phyloP scores from a whole-genome alignment of 2,329 filamentous ascomycete genomes.

The Aspergillus quadricinctus region DNA sequence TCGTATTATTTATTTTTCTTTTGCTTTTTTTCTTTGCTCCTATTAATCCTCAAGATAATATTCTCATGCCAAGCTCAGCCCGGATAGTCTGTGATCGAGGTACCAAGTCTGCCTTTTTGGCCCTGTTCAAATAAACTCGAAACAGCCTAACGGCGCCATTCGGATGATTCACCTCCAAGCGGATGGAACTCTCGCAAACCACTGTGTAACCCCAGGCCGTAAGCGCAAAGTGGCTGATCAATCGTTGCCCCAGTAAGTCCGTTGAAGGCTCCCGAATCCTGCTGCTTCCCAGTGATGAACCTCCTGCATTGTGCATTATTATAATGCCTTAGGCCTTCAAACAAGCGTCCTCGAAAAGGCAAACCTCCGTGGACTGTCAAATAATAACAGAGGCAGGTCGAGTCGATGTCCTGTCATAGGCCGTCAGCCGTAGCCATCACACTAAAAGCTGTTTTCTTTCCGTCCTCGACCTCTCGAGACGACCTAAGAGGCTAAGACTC shows the following conservation, averaged over 20 bases:
- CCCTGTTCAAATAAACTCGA: slow-evolving; percentile 36
- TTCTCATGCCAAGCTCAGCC: slow-evolving; percentile 18
- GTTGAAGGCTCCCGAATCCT: slow-evolving; percentile 9
- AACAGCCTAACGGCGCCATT: slow-evolving; percentile 36
- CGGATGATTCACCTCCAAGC: slow-evolving; percentile 10
- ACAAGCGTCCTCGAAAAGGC: background rate
- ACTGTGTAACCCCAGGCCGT: slow-evolving; percentile 18
- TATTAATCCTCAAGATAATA: background rate
- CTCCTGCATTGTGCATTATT: slow-evolving; percentile 8
- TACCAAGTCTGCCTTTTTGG: slow-evolving; percentile 1
- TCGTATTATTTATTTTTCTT: background rate
- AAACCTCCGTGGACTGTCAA: slow-evolving; percentile 8
- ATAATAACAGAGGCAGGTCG: slow-evolving; percentile 1
- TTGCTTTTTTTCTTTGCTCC: background rate
- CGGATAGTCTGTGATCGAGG: background rate
- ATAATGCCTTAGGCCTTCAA: background rate
- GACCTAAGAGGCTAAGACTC: background rate
- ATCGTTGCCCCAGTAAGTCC: slow-evolving; percentile 7
- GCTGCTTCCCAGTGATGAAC: slow-evolving; percentile 15
- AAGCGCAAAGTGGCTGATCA: slow-evolving; percentile 13
- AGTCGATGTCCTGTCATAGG: slow-evolving; percentile 9
- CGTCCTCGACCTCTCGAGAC: background rate
- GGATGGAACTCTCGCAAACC: slow-evolving; percentile 1
- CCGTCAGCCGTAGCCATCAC: slow-evolving; percentile 10
- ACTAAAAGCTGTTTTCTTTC: background rate